phyloP scores from a whole-genome alignment of 768 basidiomycete genomes.

The Melanogaster broomeanus region DNA sequence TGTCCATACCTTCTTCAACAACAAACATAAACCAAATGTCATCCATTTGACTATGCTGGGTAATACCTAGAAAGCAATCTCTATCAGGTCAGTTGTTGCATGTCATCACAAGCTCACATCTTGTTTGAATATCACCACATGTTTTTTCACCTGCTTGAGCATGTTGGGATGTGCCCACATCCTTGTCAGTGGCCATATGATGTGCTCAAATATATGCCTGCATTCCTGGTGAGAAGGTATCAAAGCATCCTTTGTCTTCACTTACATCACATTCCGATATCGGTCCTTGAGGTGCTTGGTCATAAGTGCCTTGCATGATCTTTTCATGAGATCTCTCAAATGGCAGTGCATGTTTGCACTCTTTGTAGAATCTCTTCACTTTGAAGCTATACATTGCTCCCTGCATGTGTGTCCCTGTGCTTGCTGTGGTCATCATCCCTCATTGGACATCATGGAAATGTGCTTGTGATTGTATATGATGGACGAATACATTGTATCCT shows the following conservation, averaged over 20 bases:
- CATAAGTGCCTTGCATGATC: no score
- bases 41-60: constrained; percentile 1
- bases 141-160: not conserved
- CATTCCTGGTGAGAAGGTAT: no score
- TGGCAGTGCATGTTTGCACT: no score
- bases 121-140: not conserved
- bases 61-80: not conserved
- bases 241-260: no score
- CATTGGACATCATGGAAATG: not conserved
- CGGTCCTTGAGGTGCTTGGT: no score
- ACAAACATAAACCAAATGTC: not conserved
- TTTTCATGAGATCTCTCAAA: no score
- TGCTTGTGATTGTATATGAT: not conserved
- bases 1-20: not conserved
- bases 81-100: not conserved
- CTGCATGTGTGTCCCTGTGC: no score
- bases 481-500: not conserved
- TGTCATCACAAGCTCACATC: not conserved
- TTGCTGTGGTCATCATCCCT: not conserved
- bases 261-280: no score
- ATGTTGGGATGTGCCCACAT: not conserved
- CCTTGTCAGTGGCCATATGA: not conserved
- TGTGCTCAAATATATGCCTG: not conserved
- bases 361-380: no score
- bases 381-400: no score